Evolutionary conservation across 441 rosid genomes (phyloP).

Genomic region (Erodium trifolium): DNA sequence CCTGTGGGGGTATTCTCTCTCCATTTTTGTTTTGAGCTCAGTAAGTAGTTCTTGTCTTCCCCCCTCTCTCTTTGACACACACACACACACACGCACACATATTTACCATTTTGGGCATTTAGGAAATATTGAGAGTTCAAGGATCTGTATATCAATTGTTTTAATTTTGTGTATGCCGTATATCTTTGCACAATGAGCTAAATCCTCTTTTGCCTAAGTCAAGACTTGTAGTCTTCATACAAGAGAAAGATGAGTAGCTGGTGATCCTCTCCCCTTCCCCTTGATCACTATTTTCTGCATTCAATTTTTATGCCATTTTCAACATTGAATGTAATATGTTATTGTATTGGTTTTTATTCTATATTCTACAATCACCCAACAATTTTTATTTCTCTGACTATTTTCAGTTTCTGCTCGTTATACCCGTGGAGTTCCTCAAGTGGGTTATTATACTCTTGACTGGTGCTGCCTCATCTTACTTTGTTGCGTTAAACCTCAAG

Average conservation of each 20-base stretch:
- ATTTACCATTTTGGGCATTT: not conserved
- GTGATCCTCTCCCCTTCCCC: not conserved
- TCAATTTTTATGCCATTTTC: not conserved
- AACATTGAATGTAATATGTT: not conserved
- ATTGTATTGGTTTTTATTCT: not conserved
- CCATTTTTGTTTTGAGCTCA: slow-evolving; percentile 48
- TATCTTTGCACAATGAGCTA: not conserved
- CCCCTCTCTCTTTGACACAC: slow-evolving; percentile 1
- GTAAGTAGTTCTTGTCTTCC: slow-evolving; percentile 34
- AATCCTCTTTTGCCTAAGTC: not conserved
- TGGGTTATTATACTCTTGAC: slow-evolving; percentile 72
- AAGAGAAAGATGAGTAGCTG: not conserved
- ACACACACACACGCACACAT: not conserved
- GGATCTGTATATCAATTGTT: not conserved
- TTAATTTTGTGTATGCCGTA: not conserved
- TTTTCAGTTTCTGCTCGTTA: slow-evolving; percentile 64
- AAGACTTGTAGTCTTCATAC: not conserved
- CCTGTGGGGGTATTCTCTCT: slow-evolving; percentile 96
- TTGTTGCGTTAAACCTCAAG: slow-evolving; percentile 65
- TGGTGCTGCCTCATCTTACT: slow-evolving; percentile 61
- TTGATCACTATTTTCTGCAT: not conserved
- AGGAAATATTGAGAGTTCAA: not conserved
- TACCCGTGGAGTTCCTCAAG: slow-evolving; percentile 69
- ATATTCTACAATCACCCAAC: slow-evolving; percentile 10
- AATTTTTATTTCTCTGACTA: not conserved